Base-by-base conservation (phyloP, 2,329 filamentous ascomycete genomes). In the Ophiocordyceps unilateralis region DNA sequence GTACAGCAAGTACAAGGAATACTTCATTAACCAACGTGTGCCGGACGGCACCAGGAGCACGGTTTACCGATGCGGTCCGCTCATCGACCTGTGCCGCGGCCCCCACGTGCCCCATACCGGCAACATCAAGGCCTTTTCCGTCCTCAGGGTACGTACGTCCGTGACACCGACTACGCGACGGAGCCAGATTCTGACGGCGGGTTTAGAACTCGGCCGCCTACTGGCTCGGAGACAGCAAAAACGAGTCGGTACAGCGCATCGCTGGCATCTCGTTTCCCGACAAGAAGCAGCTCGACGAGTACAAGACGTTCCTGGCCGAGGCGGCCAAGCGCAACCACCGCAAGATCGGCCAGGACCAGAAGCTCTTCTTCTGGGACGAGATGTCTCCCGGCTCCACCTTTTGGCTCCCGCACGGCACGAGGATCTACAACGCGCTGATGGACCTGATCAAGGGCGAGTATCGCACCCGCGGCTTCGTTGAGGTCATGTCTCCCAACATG, bases 1-100 rank as follows among this genome's bases (percentile, higher is more conserved):
- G 53, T 93, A 93, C 72, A 95, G 93, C 73, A 91, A 91, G 61
- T 96, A 94, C 71, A 96, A 98, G 75, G 79, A 93, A 60, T 84
- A 95, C 62, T 93, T 96, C 62, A 96, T 98, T 66, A 81, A 61
- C 52, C 60, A 63, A 51, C 58, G 60, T 39, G 60, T 96, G 47
- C 70, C 80, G 34, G 86, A 94, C 52, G 87, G 86, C 52, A 88
- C 86, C 44, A 85, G 74, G 58, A 93, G 86, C 58, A 96, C 91
- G 10, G 89, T 96, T 36, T 98, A 96, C 64, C 79, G 86, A 49
- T 93, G 87, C 56, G 91, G 91, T 45, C 87, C 87, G 14, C 70
- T 96, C 44, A 94, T 96, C 55, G 91, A 98, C 73, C 68, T 96
- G 49, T 96, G 91, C 69, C 77, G 87, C 59, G 91, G 91, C 32